phyloP scores from a whole-genome alignment of 2,329 filamentous ascomycete genomes.

The Nakataea oryzae region DNA sequence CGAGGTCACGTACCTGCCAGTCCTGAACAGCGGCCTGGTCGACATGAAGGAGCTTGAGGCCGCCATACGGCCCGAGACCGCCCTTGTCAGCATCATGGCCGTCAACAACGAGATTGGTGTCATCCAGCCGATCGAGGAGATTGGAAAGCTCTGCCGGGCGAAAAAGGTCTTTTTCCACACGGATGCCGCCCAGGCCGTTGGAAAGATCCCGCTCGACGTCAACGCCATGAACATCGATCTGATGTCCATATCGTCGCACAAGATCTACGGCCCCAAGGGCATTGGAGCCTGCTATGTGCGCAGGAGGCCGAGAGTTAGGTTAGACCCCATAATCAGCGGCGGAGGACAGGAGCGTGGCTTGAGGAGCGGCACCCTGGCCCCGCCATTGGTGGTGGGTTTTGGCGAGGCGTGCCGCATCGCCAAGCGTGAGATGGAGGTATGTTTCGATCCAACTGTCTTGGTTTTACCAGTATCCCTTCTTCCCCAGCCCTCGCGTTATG shows the following conservation, averaged over 20 bases:
- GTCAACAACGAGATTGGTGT: slow-evolving; percentile 99
- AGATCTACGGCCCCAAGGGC: slow-evolving; percentile 97
- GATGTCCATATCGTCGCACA: slow-evolving; percentile 98
- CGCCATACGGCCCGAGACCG: slow-evolving; percentile 84
- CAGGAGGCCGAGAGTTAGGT: slow-evolving; percentile 79
- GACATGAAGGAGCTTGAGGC: slow-evolving; percentile 75
- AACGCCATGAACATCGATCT: slow-evolving; percentile 97
- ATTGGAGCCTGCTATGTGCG: slow-evolving; percentile 95
- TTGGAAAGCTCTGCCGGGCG: slow-evolving; percentile 79
- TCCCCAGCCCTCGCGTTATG: slow-evolving; percentile 33
- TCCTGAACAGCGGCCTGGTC: slow-evolving; percentile 77
- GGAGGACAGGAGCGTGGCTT: slow-evolving; percentile 94
- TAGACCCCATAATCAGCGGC: slow-evolving; percentile 92
- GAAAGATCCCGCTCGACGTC: slow-evolving; percentile 93
- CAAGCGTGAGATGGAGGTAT: slow-evolving; percentile 80
- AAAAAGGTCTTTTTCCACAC: slow-evolving; percentile 98
- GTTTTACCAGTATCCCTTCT: slow-evolving; percentile 11
- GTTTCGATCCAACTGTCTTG: slow-evolving; percentile 24
- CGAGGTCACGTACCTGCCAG: slow-evolving; percentile 92
- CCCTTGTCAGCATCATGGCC: slow-evolving; percentile 92
- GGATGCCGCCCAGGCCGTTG: slow-evolving; percentile 93
- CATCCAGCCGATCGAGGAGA: slow-evolving; percentile 91
- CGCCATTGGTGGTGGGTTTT: slow-evolving; percentile 81
- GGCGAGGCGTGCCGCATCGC: slow-evolving; percentile 92
- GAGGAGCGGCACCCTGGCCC: slow-evolving; percentile 86